These are phyloP conservation scores for Ogataea trehaloabstinens DNA, from an alignment of 805 yeast genomes.

Conservation along the genomic window DNA sequence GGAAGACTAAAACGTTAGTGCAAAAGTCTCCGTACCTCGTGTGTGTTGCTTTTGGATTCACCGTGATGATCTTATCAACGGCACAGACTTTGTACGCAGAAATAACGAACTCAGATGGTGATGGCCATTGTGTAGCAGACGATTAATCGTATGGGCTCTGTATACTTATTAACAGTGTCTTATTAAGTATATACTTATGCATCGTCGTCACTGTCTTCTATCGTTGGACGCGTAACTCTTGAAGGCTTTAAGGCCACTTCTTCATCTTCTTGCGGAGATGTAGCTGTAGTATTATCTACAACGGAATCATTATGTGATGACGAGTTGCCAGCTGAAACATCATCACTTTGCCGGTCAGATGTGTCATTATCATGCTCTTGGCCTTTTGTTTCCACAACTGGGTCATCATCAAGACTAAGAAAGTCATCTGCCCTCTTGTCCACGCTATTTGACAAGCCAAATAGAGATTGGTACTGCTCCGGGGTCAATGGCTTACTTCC, in stretches of 20 bases:
- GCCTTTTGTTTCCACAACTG: neutral
- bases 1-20: conserved; percentile 35
- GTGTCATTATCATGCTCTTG: neutral
- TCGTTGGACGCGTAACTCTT: neutral
- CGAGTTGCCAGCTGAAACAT: neutral
- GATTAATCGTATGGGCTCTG: too few species aligned
- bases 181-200: conserved; percentile 2
- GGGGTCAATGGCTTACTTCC: conserved; percentile 27
- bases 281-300: neutral
- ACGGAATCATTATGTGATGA: neutral
- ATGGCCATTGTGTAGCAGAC: conserved; percentile 49
- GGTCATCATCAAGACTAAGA: conserved; percentile 13
- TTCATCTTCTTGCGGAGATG: neutral
- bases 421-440: conserved; percentile 5
- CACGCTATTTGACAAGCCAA: conserved; percentile 3
- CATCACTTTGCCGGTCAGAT: neutral
- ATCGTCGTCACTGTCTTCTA: conserved; percentile 5
- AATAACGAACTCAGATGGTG: conserved; percentile 36
- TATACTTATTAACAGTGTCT: too few species aligned
- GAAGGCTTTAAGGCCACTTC: neutral
- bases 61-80: conserved; percentile 80
- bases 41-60: conserved; percentile 69
- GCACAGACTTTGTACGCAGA: conserved; percentile 61
- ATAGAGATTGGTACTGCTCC: conserved; percentile 23
- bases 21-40: conserved; percentile 56